Conservation (phyloP, 352 stramenopile species). For the Phytophthora kernoviae region DNA sequence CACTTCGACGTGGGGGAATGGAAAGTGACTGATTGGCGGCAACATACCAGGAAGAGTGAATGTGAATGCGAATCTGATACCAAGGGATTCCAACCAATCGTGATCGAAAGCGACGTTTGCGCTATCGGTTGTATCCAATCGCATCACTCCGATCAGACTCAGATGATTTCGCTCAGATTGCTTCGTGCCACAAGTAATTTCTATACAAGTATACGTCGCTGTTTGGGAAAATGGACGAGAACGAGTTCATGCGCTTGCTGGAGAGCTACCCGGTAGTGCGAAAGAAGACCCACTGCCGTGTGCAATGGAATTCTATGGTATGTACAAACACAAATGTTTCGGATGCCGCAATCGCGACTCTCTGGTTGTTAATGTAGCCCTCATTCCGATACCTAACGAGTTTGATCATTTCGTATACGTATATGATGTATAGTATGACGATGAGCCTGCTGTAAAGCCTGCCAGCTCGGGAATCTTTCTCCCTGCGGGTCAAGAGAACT, state of each 20-base stretch:
- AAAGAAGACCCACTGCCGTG: constrained; percentile 76
- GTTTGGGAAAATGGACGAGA: constrained; percentile 83
- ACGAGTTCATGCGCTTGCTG: constrained; percentile 69
- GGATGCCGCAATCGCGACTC: background rate
- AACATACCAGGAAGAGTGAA: too few species aligned
- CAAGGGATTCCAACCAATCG: constrained; percentile 21
- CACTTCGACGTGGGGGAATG: constrained; percentile 2
- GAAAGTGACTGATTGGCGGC: constrained; percentile 19
- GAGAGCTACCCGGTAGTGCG: constrained; percentile 80
- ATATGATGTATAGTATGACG: constrained; percentile 23
- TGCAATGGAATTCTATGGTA: constrained; percentile 83
- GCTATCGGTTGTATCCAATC: constrained; percentile 1
- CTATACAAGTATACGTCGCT: background rate
- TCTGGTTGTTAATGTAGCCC: background rate
- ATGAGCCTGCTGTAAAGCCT: constrained; percentile 14
- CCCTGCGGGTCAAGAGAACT: constrained; percentile 23
- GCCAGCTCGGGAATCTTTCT: constrained; percentile 32
- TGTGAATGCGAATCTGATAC: constrained; percentile 7
- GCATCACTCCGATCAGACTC: background rate
- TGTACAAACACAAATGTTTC: background rate
- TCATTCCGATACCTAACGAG: background rate
- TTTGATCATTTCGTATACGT: background rate
- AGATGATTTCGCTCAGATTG: constrained; percentile 1
- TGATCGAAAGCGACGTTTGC: background rate
- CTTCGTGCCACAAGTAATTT: constrained; percentile 14